Base-by-base conservation (phyloP, 2,329 filamentous ascomycete species). In the Paraphaeosphaeria sporulosa region DNA sequence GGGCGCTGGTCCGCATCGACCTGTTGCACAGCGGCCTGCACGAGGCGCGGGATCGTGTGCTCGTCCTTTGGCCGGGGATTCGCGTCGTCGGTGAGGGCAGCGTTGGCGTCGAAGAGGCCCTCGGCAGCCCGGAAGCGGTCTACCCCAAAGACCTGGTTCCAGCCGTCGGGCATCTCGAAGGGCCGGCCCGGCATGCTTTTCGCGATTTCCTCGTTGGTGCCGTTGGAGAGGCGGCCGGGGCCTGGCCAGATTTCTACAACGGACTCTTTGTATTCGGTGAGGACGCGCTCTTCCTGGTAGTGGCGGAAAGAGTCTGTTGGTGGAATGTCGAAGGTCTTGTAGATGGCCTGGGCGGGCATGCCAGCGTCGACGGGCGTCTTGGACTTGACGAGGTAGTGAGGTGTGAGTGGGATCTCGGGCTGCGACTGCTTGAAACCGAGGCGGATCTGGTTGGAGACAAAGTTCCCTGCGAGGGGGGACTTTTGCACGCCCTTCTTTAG, bases 181-280 rank as follows among this genome's bases (percentile, higher is more conserved):
- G 95, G 91, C 55, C 93, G 90, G 43, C 92, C 92, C 0, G 93
- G 92, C 65, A 89, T 88, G 47, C 81, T 84, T 75, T 87, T 89
- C 59, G 89, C 89, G 50, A 88, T 84, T 44, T 97, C 94, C 74
- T 95, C 88, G 75, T 94, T 96, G 5, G 82, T 79, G 27, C 74
- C 73, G 57, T 71, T 68, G 73, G 77, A 77, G 70, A 93, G 88
- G 62, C 88, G 86, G 60, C 89, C 89, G 0, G 92, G 92, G 0
- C 92, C 92, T 27, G 88, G 87, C 94, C 95, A 99, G 15, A 94
- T 89, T 80, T 97, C 93, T 30, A 98, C 93, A 17, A 97, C 93
- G 19, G 91, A 96, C 81, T 99, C 96, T 82, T 99, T 99, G 86
- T 96, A 99, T 76, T 97, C 93, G 40, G 92, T 93, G 59, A 99